These are phyloP conservation scores for Lagenaria siceraria DNA, from an alignment of 306 rosid genomes.

Conservation along the genomic window DNA sequence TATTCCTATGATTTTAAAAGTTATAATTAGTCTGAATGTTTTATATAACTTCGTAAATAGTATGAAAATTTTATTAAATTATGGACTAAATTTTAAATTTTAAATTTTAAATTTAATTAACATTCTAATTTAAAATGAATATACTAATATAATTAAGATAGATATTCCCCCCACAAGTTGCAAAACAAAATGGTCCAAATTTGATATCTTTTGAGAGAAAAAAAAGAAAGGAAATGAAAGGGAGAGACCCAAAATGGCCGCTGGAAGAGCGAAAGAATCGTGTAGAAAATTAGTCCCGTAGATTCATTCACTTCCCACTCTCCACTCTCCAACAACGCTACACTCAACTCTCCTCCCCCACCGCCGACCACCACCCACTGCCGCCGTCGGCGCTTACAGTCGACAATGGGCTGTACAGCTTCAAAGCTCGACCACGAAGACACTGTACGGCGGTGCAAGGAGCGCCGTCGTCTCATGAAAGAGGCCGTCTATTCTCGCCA, in stretches of 20 bases:
- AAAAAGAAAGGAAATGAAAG: neutral
- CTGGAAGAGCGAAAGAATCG: neutral
- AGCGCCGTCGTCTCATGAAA: slow-evolving; percentile 86
- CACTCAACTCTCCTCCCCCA: neutral
- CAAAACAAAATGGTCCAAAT: slow-evolving; percentile 4
- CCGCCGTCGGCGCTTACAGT: neutral
- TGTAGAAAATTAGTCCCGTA: neutral
- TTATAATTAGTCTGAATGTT: too few relatives aligned
- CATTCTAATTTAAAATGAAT: too few relatives aligned
- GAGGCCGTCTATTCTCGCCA: slow-evolving; percentile 76
- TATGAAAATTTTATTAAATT: too few relatives aligned
- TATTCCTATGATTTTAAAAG: too few relatives aligned
- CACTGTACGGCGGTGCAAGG: slow-evolving; percentile 85
- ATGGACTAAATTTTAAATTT: too few relatives aligned
- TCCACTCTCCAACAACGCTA: neutral
- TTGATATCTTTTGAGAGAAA: neutral
- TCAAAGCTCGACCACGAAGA: slow-evolving; percentile 92
- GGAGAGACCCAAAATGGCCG: neutral
- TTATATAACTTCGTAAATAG: too few relatives aligned
- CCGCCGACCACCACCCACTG: neutral
- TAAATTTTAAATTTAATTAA: too few relatives aligned
- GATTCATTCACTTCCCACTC: neutral
- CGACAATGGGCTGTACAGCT: slow-evolving; percentile 78
- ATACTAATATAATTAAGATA: too few relatives aligned
- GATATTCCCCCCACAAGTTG: neutral